Conservation (phyloP, 2,329 filamentous ascomycete species). For the Alternaria gaisen region DNA sequence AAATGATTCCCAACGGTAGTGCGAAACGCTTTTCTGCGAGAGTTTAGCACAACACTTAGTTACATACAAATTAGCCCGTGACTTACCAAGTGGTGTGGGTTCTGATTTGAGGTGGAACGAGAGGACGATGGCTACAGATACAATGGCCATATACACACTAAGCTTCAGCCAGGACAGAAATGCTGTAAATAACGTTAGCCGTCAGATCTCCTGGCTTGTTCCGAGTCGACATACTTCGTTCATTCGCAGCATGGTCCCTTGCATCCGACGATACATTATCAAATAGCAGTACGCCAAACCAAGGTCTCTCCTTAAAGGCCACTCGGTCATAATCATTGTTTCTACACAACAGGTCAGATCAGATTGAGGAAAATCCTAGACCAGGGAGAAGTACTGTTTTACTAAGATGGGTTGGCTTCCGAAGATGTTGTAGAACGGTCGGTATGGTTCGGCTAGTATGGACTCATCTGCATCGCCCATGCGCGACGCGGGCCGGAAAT, state of each 20-base stretch:
- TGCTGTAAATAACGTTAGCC: constrained; percentile 47
- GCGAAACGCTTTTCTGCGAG: constrained; percentile 77
- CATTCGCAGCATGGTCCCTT: constrained; percentile 80
- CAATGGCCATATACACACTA: constrained; percentile 88
- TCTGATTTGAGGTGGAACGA: constrained; percentile 87
- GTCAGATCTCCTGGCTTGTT: background rate
- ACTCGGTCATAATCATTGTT: constrained; percentile 53
- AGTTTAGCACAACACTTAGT: background rate
- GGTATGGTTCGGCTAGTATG: constrained; percentile 53
- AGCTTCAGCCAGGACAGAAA: constrained; percentile 93
- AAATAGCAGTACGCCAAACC: constrained; percentile 74
- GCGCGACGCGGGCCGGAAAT: constrained; percentile 39
- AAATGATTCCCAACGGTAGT: constrained; percentile 83
- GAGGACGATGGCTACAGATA: constrained; percentile 87
- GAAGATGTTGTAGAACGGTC: constrained; percentile 63
- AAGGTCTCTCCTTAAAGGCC: constrained; percentile 68
- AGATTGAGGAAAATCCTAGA: accelerated
- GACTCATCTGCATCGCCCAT: constrained; percentile 43
- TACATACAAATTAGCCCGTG: background rate
- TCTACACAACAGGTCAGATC: constrained; percentile 31
- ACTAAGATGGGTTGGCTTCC: constrained; percentile 58
- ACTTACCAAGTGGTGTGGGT: constrained; percentile 56
- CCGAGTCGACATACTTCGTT: constrained; percentile 62
- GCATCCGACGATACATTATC: constrained; percentile 79
- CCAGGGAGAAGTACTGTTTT: constrained; percentile 45